Evolutionary conservation across 192 early-diverging fungal genomes (phyloP), one percentile per base, ranked within the genome.

Genomic region (Helicostylum pulchrum): DNA sequence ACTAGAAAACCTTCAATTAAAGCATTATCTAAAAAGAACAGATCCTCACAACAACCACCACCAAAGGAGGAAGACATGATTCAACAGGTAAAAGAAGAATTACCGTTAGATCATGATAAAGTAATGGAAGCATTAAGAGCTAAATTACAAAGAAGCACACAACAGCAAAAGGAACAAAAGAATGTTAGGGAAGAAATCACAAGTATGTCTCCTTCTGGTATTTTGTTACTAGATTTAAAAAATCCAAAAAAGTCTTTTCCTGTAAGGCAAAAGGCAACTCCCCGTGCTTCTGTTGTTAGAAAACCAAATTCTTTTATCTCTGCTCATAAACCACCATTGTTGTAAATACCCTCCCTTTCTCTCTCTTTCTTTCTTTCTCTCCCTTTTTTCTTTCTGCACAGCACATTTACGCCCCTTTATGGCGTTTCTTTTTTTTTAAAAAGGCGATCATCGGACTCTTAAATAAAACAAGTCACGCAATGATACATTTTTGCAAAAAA

Each of bases 71-170:
- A 50, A 30, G 26, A 32, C 43, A 46, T 0, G 15, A 48, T 48
- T 14, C 7, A 60, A 48, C 21, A 26, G 5, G 36, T 39, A 6
- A 39, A 39, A 39, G 31, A 49, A 12, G 68, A 64, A 43, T 15
- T 20, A 31, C 61, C 36, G 19, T 36, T 70, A 14, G 68, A 70
- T 50, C 71, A 73, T 68, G 65, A 39, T 42, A 62, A 62, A 53
- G 71, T 73, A 0, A 73, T 73, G 71, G 66, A 73, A 23, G 71
- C 71, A 8, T 31, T 73, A 17, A 42, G 66, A 20, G 71, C 71
- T 32, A 73, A 73, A 53, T 36, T 70, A 36, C 57, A 61, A n/a
- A 52, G 68, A 51, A 63, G 61, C 0, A 53, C 61, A 32, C 36
- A 62, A 3, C 51, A 47, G 11, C 59, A 52, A 19, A 42, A 52